Conservation (phyloP, 805 yeast species). For the Candida wancherniae region DNA sequence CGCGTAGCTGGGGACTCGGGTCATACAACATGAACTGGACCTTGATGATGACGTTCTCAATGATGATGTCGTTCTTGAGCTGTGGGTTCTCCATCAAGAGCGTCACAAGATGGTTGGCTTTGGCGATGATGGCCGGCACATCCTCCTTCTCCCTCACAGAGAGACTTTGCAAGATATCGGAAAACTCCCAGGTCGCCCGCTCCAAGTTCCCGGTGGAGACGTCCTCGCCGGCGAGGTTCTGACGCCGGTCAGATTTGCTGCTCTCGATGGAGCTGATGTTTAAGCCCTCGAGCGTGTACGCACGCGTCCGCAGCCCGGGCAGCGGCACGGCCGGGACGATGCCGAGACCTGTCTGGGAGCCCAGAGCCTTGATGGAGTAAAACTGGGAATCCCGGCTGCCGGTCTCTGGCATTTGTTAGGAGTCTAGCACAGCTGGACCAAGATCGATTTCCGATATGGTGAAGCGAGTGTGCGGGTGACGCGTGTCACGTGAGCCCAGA, state of each 20-base stretch:
- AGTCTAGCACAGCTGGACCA: no score
- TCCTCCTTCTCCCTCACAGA: slow-evolving; percentile 46
- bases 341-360: slow-evolving; percentile 7
- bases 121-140: slow-evolving; percentile 42
- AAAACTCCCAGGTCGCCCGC: slow-evolving; percentile 51
- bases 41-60: slow-evolving; percentile 51
- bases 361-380: background rate
- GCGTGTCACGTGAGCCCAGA: no score
- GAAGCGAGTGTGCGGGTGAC: no score
- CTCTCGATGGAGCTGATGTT: slow-evolving; percentile 17
- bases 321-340: slow-evolving; percentile 8
- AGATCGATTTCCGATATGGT: no score
- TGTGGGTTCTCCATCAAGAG: slow-evolving; percentile 54
- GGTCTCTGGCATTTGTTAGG: no score
- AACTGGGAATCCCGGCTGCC: no score
- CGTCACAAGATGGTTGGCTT: slow-evolving; percentile 61
- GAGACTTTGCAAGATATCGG: slow-evolving; percentile 56
- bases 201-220: slow-evolving; percentile 7
- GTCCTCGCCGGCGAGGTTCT: background rate
- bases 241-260: slow-evolving; percentile 2
- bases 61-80: slow-evolving; percentile 58
- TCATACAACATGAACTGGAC: slow-evolving; percentile 59
- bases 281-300: slow-evolving; percentile 17
- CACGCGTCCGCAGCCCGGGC: slow-evolving; percentile 7
- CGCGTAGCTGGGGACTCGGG: slow-evolving; percentile 55